Evolutionary conservation across 805 yeast species (phyloP).

Genomic region (Maudiozyma saulgeensis): DNA sequence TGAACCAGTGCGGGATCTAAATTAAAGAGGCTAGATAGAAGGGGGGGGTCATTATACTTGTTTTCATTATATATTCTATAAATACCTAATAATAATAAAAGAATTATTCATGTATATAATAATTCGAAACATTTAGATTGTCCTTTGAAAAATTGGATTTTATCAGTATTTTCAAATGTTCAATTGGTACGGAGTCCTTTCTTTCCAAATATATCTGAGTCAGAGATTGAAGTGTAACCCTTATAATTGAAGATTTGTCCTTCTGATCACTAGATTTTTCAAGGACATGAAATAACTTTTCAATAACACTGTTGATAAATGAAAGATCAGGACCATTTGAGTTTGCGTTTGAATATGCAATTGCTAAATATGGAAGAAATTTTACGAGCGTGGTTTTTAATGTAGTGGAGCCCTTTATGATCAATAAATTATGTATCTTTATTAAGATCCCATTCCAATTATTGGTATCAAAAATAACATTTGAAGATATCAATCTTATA

Average conservation of each 20-base stretch:
- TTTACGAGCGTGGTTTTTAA: constrained; percentile 18
- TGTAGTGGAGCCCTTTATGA: constrained; percentile 2
- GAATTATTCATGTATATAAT: background rate
- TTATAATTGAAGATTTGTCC: constrained; percentile 2
- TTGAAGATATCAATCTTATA: constrained; percentile 7
- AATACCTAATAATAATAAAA: background rate
- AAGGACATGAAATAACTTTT: constrained; percentile 6
- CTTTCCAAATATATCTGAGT: constrained; percentile 15
- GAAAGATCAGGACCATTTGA: background rate
- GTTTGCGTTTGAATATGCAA: constrained; percentile 1
- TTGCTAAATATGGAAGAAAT: constrained; percentile 35
- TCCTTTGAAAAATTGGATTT: background rate
- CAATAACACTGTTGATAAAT: background rate
- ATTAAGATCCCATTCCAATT: constrained; percentile 8
- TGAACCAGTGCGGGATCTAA: too few relatives aligned
- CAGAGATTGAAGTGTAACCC: constrained; percentile 11
- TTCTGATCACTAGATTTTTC: background rate
- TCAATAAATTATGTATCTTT: constrained; percentile 5
- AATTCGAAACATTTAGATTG: background rate
- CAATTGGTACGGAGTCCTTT: constrained; percentile 1
- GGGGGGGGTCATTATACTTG: background rate
- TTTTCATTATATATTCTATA: background rate
- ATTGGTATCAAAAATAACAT: background rate
- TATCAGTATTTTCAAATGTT: background rate
- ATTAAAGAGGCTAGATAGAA: too few relatives aligned